Evolutionary conservation across 2,329 filamentous ascomycete species (phyloP).

Genomic region (Trichoderma sp.): DNA sequence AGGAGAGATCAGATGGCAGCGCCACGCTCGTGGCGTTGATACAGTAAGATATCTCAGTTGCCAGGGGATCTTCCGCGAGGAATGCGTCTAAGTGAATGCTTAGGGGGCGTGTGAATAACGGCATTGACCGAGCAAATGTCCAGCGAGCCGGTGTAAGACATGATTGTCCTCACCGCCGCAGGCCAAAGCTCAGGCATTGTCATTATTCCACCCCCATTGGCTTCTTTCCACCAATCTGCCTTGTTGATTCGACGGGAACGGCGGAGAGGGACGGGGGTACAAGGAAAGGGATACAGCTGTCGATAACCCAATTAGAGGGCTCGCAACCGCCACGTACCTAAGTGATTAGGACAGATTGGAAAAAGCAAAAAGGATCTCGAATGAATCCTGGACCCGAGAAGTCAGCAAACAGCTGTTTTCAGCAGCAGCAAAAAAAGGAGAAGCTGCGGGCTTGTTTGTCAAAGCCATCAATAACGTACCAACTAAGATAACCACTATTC

Average conservation of each 20-base stretch:
- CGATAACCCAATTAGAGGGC: conserved; percentile 8
- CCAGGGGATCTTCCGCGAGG: conserved; percentile 2
- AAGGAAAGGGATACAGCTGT: not conserved
- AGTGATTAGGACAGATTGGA: not conserved
- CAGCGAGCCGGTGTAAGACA: not conserved
- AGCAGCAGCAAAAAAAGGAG: not conserved
- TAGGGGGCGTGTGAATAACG: not conserved
- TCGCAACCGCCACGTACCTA: conserved; percentile 17
- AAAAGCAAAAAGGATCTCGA: not conserved
- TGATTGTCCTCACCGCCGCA: conserved; percentile 19
- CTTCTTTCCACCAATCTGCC: not conserved
- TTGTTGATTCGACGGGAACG: conserved; percentile 14
- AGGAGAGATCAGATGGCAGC: conserved; percentile 18
- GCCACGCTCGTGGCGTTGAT: conserved; percentile 22
- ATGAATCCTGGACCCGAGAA: not conserved
- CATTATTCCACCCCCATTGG: not conserved
- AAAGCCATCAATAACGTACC: conserved; percentile 17
- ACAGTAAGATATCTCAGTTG: conserved; percentile 2
- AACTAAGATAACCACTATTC: conserved; percentile 11
- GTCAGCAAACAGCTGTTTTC: conserved; percentile 13
- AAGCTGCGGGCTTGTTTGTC: not conserved
- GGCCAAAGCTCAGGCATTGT: conserved; percentile 14
- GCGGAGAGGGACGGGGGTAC: conserved; percentile 4
- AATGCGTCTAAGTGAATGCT: not conserved
- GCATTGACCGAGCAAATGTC: not conserved